Evolutionary conservation across 176 grass and related monocot species (phyloP).

Genomic region (Eleusine coracana): DNA sequence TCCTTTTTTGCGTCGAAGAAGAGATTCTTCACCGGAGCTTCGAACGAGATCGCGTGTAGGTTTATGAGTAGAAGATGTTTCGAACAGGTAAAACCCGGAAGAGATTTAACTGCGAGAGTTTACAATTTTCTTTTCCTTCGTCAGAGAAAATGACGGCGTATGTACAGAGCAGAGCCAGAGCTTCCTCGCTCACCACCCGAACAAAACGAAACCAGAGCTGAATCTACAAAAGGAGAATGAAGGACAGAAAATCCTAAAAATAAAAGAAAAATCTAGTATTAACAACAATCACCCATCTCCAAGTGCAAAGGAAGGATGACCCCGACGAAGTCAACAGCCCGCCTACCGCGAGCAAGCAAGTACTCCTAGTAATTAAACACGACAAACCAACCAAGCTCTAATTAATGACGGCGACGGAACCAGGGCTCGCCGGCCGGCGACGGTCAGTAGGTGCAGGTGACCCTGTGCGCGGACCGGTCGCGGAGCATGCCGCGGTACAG

Average conservation of each 20-base stretch:
- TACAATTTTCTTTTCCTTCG: neutral
- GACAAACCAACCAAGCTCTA: neutral
- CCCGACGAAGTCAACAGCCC: conserved; percentile 33
- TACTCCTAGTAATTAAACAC: neutral
- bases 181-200: neutral
- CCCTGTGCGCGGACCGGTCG: conserved; percentile 56
- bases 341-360: conserved; percentile 8
- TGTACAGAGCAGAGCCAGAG: conserved; percentile 21
- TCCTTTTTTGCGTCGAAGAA: neutral
- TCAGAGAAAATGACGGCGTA: neutral
- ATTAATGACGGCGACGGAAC: neutral
- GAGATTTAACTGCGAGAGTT: neutral
- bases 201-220: neutral
- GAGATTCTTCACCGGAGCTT: neutral
- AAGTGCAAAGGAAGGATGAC: neutral
- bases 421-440: neutral
- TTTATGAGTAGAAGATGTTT: neutral
- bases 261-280: neutral
- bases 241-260: neutral
- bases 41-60: neutral
- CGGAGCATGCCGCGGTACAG: conserved; percentile 93
- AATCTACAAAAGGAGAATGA: conserved; percentile 8
- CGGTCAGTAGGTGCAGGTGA: conserved; percentile 62
- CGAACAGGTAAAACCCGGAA: neutral
- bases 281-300: neutral